Evolutionary conservation across 345 rosid species (phyloP).

Genomic region (Cardamine resedifolia): DNA sequence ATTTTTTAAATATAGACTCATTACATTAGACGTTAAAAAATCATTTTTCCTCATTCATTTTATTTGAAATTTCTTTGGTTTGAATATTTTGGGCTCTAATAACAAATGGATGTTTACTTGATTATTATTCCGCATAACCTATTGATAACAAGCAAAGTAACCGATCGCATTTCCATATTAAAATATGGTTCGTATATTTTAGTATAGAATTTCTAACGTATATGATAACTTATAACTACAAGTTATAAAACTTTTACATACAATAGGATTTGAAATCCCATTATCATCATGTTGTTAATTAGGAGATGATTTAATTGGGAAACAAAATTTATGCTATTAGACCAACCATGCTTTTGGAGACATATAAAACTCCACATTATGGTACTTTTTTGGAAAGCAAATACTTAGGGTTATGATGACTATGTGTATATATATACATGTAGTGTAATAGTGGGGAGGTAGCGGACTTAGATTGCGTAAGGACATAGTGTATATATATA

Average conservation of each 20-base stretch:
- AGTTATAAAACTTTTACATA: not conserved
- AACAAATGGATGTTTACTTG: not conserved
- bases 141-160: not conserved
- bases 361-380: constrained; percentile 5
- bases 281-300: not conserved
- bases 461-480: constrained; percentile 19
- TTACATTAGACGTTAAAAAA: not conserved
- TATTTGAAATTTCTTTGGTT: not conserved
- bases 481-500: not conserved
- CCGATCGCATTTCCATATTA: not conserved
- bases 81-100: not conserved
- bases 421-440: not conserved
- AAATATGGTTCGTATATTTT: not conserved
- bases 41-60: not conserved
- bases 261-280: not conserved
- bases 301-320: not conserved
- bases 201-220: not conserved
- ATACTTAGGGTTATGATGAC: not conserved
- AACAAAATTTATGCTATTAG: constrained; percentile 8
- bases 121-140: not conserved
- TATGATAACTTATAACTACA: not conserved
- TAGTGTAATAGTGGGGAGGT: constrained; percentile 23
- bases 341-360: constrained; percentile 21
- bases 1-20: not conserved
- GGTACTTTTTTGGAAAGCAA: not conserved